Evolutionary conservation across 306 rosid species (phyloP).

Genomic region (Trifolium repens): DNA sequence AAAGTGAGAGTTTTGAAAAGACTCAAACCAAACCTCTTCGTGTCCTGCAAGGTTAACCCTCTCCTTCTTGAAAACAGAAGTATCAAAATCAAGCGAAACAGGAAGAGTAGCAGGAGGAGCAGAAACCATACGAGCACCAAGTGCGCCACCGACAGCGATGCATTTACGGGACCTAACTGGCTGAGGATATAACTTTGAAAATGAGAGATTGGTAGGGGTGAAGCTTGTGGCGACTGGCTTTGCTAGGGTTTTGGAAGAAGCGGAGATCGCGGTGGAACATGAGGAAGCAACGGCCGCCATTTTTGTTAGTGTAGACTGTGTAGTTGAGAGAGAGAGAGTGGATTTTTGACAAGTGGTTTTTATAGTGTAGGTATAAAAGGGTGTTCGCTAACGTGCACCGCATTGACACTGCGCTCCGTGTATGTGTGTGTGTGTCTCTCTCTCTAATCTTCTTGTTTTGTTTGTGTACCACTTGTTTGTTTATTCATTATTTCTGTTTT

Average conservation of each 20-base stretch:
- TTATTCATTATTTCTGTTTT: not conserved
- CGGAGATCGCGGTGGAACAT: conserved; percentile 42
- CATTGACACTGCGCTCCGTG: not conserved
- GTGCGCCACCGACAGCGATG: conserved; percentile 44
- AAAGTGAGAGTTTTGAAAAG: not conserved
- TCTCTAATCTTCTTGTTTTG: not conserved
- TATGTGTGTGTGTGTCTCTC: not conserved
- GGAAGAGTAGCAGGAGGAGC: conserved; percentile 51
- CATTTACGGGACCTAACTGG: conserved; percentile 43
- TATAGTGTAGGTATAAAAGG: not conserved
- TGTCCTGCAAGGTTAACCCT: conserved; percentile 84
- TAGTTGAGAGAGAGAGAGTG: not conserved
- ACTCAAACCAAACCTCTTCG: conserved; percentile 62
- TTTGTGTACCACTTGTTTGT: conserved; percentile 6
- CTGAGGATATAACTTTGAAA: conserved; percentile 42
- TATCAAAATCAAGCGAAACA: conserved; percentile 67
- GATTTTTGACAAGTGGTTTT: not conserved
- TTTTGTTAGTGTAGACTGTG: not conserved
- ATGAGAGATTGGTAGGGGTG: conserved; percentile 35
- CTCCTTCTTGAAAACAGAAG: conserved; percentile 87
- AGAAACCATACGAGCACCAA: conserved; percentile 82
- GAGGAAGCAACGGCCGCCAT: conserved; percentile 55
- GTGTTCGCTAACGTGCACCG: conserved; percentile 33
- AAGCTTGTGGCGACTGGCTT: conserved; percentile 29
- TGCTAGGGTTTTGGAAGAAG: conserved; percentile 44